Conservation (phyloP, 805 yeast genomes). For the Kregervanrija pseudodelftensis region DNA sequence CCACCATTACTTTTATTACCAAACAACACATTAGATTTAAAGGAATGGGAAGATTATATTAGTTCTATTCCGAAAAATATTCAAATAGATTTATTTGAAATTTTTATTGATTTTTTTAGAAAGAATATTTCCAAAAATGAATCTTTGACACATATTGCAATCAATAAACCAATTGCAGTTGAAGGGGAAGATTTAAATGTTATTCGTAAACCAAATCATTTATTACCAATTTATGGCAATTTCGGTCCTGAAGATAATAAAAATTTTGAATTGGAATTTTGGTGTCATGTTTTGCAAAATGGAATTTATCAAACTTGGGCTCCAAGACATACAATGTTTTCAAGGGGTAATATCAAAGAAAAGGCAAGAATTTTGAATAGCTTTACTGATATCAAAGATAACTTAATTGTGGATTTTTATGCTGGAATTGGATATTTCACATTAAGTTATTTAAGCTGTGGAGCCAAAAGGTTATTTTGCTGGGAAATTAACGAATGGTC, state of each 20-base stretch:
- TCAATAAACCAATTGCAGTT: constrained; percentile 57
- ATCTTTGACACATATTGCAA: constrained; percentile 50
- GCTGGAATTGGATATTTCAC: constrained; percentile 86
- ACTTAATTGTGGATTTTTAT: constrained; percentile 60
- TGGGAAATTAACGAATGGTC: constrained; percentile 90
- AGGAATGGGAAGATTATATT: constrained; percentile 24
- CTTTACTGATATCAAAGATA: constrained; percentile 30
- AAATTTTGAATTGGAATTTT: constrained; percentile 50
- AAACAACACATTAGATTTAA: constrained; percentile 37
- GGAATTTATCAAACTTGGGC: constrained; percentile 79
- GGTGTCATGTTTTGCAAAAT: constrained; percentile 69
- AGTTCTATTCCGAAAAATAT: no score
- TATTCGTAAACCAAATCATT: constrained; percentile 54
- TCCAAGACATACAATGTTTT: constrained; percentile 79
- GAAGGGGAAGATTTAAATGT: constrained; percentile 15
- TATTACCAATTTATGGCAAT: constrained; percentile 56
- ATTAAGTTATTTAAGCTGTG: constrained; percentile 51
- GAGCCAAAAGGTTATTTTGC: constrained; percentile 50
- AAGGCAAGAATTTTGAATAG: constrained; percentile 53
- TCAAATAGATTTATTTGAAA: no score
- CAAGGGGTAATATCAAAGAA: constrained; percentile 80
- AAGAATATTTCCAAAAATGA: constrained; percentile 9
- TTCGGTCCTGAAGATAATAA: constrained; percentile 45
- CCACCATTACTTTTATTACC: constrained; percentile 61
- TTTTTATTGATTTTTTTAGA: constrained; percentile 9